Conservation (phyloP, 2,329 filamentous ascomycete species). For the Albophoma yamanashiensis region DNA sequence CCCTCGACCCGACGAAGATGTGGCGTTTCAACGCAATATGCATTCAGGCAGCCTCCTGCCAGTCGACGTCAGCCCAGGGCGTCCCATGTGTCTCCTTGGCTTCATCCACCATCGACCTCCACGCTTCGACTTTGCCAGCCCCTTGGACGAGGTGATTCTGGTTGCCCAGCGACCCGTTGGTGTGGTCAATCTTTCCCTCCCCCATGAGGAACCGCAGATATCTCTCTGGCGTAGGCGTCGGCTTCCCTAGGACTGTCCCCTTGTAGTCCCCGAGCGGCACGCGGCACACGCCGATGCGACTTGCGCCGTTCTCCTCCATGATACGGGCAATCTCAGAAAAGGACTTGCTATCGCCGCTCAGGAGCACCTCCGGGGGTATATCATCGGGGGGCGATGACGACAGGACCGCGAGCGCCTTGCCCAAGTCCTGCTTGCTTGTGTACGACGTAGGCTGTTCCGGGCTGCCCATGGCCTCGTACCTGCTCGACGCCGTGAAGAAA, state of each 20-base stretch:
- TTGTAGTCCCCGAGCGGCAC: conserved; percentile 15
- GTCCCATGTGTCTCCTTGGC: conserved; percentile 12
- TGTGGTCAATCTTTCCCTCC: conserved; percentile 17
- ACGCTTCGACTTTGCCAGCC: conserved; percentile 12
- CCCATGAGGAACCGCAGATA: conserved; percentile 23
- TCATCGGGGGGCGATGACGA: conserved; percentile 7
- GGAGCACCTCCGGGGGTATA: conserved; percentile 14
- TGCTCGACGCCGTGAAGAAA: conserved; percentile 16
- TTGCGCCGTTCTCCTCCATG: conserved; percentile 14
- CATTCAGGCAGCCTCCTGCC: neutral
- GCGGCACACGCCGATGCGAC: conserved; percentile 11
- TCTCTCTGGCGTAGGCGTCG: conserved; percentile 11
- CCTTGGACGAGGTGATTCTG: conserved; percentile 17
- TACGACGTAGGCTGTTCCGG: conserved; percentile 15
- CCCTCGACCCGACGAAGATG: neutral
- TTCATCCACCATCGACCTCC: conserved; percentile 16
- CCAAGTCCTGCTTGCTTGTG: conserved; percentile 19
- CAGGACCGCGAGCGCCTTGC: conserved; percentile 16
- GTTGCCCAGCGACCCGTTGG: conserved; percentile 11
- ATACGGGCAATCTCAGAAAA: conserved; percentile 12
- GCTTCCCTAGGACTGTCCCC: conserved; percentile 7
- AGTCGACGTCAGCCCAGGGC: conserved; percentile 11
- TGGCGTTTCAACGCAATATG: neutral
- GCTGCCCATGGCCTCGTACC: conserved; percentile 18
- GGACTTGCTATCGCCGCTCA: conserved; percentile 15